Conservation (phyloP, 805 yeast genomes). For the Isabelozyma heimii region DNA sequence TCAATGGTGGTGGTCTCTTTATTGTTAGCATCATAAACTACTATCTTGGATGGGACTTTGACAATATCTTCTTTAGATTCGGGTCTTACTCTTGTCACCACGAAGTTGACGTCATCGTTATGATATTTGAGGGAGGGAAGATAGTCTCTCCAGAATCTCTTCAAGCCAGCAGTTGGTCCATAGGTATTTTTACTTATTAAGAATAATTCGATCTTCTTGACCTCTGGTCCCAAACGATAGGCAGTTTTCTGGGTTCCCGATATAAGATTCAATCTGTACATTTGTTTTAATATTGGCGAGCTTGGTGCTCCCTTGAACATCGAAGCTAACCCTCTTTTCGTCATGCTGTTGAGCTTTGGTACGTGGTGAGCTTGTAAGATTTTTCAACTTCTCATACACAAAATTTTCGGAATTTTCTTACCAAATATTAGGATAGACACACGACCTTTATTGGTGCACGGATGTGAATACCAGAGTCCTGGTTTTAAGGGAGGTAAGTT, state of each 20-base stretch:
- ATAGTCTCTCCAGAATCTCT: constrained; percentile 70
- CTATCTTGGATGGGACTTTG: constrained; percentile 46
- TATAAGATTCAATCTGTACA: constrained; percentile 47
- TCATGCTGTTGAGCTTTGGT: not conserved
- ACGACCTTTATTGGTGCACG: not conserved
- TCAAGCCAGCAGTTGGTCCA: constrained; percentile 63
- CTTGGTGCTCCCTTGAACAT: constrained; percentile 31
- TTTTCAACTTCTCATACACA: not conserved
- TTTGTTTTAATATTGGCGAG: constrained; percentile 45
- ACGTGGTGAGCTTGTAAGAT: not conserved
- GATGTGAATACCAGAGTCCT: not conserved
- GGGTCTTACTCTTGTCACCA: constrained; percentile 53
- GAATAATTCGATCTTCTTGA: constrained; percentile 46
- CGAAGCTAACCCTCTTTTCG: constrained; percentile 11
- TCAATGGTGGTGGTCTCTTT: constrained; percentile 40
- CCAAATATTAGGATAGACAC: not conserved
- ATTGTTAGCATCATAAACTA: constrained; percentile 38
- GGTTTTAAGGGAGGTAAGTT: not conserved
- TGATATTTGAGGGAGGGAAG: constrained; percentile 79
- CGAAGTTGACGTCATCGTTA: constrained; percentile 68
- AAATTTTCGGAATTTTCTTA: not conserved
- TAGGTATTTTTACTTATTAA: constrained; percentile 43
- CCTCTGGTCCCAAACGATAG: constrained; percentile 22
- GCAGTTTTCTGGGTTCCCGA: constrained; percentile 47
- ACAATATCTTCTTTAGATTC: constrained; percentile 39